Base-by-base conservation (phyloP, 768 basidiomycete genomes). In the Mycena rebaudengoi region DNA sequence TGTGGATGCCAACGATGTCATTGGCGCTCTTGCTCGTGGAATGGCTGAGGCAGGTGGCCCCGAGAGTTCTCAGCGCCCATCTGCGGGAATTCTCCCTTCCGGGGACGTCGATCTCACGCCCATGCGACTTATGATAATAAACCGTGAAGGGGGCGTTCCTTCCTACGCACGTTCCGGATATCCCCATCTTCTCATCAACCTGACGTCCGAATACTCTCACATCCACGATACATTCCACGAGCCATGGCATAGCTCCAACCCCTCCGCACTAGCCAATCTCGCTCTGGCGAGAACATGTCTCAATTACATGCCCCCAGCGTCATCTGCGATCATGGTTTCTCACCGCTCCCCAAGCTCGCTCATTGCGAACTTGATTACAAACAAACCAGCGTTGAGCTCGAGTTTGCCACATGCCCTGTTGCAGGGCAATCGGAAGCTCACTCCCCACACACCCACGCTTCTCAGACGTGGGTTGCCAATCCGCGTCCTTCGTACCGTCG, bases 281-380 rank as follows among this genome's bases (percentile, higher is more conserved):
- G 77, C 87, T 7, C 84, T 99, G 37, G 91, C 98, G 11, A 88
- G 88, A 32, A 91, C 88, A 35, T 99, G 98, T 75, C 84, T 99
- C 39, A 80, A 84, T 2, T 92, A 94, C 76, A 98, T 99, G 93
- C 98, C 98, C 1, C 86, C 91, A 7, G 86, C 92, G 3, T 95
- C 97, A 2, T 98, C 96, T 16, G 98, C 96, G 13, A 84, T 99
- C 67, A 92, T 99, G 89, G 98, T 99, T 49, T 97, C 95, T 14
- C 98, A 99, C 79, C 94, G 96, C 50, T 97, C 96, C 1, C 93
- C 96, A 0, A 94, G 94, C 64, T 94, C 94, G 3, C 87, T 99
- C 64, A 99, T 99, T 70, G 97, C 88, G 45, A 99, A 99, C 77
- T 85, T 99, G 26, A 96, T 99, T 73, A 99, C 97, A 30, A 99